Conservation (phyloP, 2,329 filamentous ascomycete species). For the Orbilia blumenaviensis region DNA sequence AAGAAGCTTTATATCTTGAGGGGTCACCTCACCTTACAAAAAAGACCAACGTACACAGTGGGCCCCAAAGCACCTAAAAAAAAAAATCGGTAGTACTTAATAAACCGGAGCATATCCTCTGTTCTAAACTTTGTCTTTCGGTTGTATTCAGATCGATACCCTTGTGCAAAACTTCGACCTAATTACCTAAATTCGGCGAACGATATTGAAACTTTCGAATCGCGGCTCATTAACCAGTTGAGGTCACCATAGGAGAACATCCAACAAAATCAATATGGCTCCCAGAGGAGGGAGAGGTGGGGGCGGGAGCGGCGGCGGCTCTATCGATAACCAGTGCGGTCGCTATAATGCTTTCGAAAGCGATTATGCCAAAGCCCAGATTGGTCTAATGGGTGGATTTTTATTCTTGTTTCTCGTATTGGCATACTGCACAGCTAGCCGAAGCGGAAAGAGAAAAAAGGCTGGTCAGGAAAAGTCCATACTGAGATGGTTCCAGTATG, state of each 20-base stretch:
- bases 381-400: conserved; percentile 29
- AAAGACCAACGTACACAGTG: too few species aligned
- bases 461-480: conserved; percentile 19
- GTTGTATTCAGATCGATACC: neutral
- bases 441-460: conserved; percentile 42
- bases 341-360: conserved; percentile 15
- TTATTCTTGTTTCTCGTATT: conserved; percentile 32
- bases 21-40: conserved; percentile 14
- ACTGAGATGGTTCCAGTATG: conserved; percentile 45
- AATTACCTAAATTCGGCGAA: neutral
- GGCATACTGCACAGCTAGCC: neutral
- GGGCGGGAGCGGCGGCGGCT: neutral
- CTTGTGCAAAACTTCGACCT: neutral
- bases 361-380: conserved; percentile 32
- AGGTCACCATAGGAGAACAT: neutral
- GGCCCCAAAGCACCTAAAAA: too few species aligned
- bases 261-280: conserved; percentile 21
- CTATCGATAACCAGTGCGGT: conserved; percentile 32
- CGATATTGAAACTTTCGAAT: neutral
- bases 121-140: neutral
- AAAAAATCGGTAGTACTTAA: neutral
- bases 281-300: conserved; percentile 35
- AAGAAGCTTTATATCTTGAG: conserved; percentile 19
- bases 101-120: neutral
- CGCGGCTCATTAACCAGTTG: neutral